Base-by-base conservation (phyloP, 2,329 filamentous ascomycete species). In the Botrytis hyacinthi region DNA sequence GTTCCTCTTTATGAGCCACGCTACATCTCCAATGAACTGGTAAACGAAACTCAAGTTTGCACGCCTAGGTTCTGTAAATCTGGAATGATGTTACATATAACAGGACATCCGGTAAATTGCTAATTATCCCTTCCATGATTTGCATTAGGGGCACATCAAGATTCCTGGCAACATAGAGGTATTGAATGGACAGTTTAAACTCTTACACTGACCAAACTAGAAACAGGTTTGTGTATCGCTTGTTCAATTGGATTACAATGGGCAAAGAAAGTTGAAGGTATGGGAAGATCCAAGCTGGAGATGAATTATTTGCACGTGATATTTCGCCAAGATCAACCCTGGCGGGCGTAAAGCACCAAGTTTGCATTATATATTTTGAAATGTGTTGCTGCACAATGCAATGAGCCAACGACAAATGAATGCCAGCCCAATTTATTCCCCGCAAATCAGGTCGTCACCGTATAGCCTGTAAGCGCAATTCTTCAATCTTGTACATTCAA, bases 391-490 rank as follows among this genome's bases (percentile, higher is more conserved):
- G 37, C 48, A n/a, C 51, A 57, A 37, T 69, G 62, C 32, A 61
- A 73, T 61, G 54, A 73, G 37, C 51, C 66, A 68, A 73, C 71
- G n/a, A 26, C 63, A 73, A 42, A 69, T 82, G 84, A 82, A 86
- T 86, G 84, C 84, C 83, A 80, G 78, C 78, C 75, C 83, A 84
- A 77, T 78, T 81, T 59, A 78, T 83, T 73, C 85, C 86, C 75
- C 84, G 83, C 76, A 81, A 82, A 77, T 85, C 84, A 73, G 83
- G 83, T 77, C 82, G 82, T 74, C 87, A 89, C 81, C 84, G 87
- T 74, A 80, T 85, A 81, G 86, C 87, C 80, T 85, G 86, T 87
- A 80, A 76, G 80, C 73, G 26, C 16, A 12, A 35, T 26, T 48
- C 32, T 46, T 62, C 44, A 20, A 46, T 26, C 16, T 54, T 37